Evolutionary conservation across 2,329 filamentous ascomycete species (phyloP).

Genomic region (Ceratocystis ficicola): DNA sequence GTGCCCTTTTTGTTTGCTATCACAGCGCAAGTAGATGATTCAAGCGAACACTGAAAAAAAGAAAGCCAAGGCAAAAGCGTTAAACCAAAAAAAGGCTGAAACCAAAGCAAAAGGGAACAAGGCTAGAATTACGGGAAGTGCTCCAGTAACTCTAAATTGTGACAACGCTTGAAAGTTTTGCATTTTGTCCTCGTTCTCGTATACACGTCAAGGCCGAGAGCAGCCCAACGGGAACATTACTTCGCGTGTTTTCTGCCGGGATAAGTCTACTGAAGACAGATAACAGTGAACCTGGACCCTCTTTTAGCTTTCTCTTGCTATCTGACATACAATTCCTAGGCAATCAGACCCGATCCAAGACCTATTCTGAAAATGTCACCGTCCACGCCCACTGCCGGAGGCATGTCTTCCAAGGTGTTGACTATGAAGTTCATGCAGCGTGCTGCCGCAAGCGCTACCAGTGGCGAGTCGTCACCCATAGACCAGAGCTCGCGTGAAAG

Average conservation of each 20-base stretch:
- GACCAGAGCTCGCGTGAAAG: slow-evolving; percentile 30
- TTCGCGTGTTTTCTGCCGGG: background rate
- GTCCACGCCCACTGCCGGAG: slow-evolving; percentile 41
- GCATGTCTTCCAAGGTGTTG: slow-evolving; percentile 75
- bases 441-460: slow-evolving; percentile 44
- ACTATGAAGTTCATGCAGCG: slow-evolving; percentile 99
- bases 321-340: background rate
- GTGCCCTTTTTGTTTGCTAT: background rate
- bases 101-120: background rate
- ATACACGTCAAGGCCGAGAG: background rate
- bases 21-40: slow-evolving; percentile 8
- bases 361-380: slow-evolving; percentile 33
- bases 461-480: slow-evolving; percentile 31
- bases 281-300: background rate
- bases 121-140: slow-evolving; percentile 6
- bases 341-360: background rate
- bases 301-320: background rate
- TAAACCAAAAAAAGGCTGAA: background rate
- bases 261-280: background rate
- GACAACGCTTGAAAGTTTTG: background rate
- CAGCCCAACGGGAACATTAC: background rate
- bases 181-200: background rate
- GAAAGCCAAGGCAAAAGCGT: background rate
- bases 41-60: slow-evolving; percentile 4
- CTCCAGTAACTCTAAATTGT: background rate